Percentiles rank a stretch among this genome's conserved stretches.
Conservation (phyloP, 2,329 filamentous ascomycete genomes). For the Thielaviopsis populi region DNA sequence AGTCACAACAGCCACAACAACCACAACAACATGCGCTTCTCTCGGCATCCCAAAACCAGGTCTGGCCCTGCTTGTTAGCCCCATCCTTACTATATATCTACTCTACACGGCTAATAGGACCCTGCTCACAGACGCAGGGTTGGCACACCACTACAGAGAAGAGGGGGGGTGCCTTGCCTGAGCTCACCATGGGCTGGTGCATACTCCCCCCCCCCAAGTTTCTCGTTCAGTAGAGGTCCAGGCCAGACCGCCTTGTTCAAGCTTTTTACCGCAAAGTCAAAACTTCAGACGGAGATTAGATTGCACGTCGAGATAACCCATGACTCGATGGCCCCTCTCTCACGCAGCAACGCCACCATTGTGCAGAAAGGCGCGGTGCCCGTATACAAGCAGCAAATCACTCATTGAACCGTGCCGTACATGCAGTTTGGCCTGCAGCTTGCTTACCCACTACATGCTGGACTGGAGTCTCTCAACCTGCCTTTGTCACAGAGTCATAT, state of each 20-base stretch:
- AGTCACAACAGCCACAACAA: too few relatives aligned
- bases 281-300: slow-evolving; percentile 6
- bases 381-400: background rate
- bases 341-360: background rate
- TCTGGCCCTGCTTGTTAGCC: background rate
- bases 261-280: background rate
- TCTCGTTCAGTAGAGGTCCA: background rate
- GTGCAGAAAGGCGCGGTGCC: background rate
- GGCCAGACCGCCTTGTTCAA: background rate
- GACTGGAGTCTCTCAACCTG: background rate
- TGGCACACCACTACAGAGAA: background rate
- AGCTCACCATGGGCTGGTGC: background rate
- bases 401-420: background rate
- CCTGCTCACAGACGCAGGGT: background rate
- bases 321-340: background rate
- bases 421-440: background rate
- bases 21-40: background rate
- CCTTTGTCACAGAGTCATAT: background rate
- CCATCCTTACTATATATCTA: slow-evolving; percentile 2
- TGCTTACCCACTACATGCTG: background rate
- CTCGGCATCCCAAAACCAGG: background rate
- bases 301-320: background rate
- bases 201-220: background rate
- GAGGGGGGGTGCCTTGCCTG: background rate
- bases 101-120: background rate